A percentile compares a stretch with the other conserved stretches of the same genome.
Evolutionary conservation across 2,329 filamentous ascomycete genomes (phyloP).

Genomic region (Penicillium sp.): DNA sequence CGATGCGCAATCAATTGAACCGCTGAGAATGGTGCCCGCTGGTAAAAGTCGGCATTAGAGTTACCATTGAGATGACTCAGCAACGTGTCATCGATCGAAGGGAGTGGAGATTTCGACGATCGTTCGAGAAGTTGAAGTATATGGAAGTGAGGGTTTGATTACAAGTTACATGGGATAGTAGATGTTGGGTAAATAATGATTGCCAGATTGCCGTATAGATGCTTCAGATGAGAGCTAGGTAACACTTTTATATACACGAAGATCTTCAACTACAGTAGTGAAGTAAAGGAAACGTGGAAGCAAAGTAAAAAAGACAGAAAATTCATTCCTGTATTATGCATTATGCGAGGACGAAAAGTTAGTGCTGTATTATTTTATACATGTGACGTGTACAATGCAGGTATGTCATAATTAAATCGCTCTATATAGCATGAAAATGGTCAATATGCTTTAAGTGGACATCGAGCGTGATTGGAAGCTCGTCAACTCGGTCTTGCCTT

Average conservation of each 20-base stretch:
- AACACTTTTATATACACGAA: no score
- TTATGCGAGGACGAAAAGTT: not conserved
- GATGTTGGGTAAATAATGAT: no score
- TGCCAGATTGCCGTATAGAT: no score
- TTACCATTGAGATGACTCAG: conserved; percentile 9
- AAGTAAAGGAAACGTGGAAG: not conserved
- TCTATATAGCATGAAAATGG: not conserved
- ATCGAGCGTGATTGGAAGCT: not conserved
- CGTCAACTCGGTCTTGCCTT: not conserved
- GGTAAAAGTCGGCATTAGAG: conserved; percentile 5
- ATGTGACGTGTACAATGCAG: not conserved
- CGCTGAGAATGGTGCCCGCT: not conserved
- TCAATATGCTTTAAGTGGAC: not conserved
- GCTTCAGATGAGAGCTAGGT: no score
- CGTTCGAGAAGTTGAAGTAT: not conserved
- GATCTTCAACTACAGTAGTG: no score
- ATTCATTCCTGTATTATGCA: not conserved
- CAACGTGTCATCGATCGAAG: conserved; percentile 8
- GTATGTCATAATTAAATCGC: not conserved
- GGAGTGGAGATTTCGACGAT: not conserved
- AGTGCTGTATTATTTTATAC: not conserved
- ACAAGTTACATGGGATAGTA: no score
- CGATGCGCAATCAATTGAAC: conserved; percentile 4
- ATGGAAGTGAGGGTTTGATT: not conserved
- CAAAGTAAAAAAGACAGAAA: no score